Conservation (phyloP, 2,329 filamentous ascomycete genomes). For the Acrocalymma vagum region DNA sequence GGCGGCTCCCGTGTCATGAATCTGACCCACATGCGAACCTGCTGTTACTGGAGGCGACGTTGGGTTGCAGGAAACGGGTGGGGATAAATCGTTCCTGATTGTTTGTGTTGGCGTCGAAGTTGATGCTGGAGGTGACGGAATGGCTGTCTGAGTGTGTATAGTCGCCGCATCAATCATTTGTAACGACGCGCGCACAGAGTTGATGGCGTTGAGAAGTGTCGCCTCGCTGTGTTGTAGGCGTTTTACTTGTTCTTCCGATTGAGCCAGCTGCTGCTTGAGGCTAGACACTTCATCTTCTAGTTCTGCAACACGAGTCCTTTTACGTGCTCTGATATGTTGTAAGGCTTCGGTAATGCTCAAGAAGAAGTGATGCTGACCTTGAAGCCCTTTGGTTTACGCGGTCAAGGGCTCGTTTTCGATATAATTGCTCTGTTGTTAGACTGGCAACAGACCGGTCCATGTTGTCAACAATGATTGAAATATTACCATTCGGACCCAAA, state of each 20-base stretch:
- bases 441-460: constrained; percentile 17
- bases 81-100: too few species aligned
- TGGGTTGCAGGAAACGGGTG: too few species aligned
- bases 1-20: too few species aligned
- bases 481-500: too few species aligned
- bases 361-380: constrained; percentile 3
- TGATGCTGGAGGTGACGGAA: constrained; percentile 3
- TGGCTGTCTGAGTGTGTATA: not conserved
- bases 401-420: constrained; percentile 17
- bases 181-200: constrained; percentile 11
- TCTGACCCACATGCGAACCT: too few species aligned
- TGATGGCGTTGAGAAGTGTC: constrained; percentile 10
- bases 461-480: too few species aligned
- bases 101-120: not conserved
- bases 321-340: constrained; percentile 1
- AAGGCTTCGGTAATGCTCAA: not conserved
- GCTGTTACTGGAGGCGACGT: too few species aligned
- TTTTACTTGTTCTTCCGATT: constrained; percentile 13
- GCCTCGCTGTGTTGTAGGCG: constrained; percentile 7
- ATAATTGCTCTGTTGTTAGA: constrained; percentile 15
- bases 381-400: constrained; percentile 14
- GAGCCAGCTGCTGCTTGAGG: constrained; percentile 5
- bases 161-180: constrained; percentile 4
- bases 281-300: constrained; percentile 13
- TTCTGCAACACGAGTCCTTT: constrained; percentile 9